Evolutionary conservation across 148 eudicot genomes (phyloP), one percentile per base, ranked within the genome.

Genomic region (Camellia japonica): DNA sequence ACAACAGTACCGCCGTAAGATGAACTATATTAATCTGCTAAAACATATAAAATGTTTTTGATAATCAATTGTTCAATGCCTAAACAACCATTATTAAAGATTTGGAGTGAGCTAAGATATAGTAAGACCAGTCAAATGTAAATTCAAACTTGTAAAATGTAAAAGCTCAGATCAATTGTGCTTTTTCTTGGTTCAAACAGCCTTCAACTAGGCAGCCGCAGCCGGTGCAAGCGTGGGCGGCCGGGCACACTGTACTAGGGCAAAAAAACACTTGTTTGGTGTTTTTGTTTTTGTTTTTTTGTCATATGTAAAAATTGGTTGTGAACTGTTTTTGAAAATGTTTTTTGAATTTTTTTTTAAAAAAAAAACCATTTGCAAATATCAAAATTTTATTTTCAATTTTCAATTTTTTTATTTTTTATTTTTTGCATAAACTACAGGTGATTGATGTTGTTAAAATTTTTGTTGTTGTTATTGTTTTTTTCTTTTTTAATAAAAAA

Each of bases 1-100:
- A 74, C 84, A 75, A 78, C 38, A 30, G 38, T 30, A 30, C 72
- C 77, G 84, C 84, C 84, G 84, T 76, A 74, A 41, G 74, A 79
- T 23, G 5, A 23, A 80, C 13, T 77, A 62, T 70, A 61, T 38
- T 11, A 77, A 58, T 19, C 9, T 3, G 7, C 6, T 9, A 44
- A 77, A 3, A 7, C 38, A 38, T 56, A 20, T 3, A n/a, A 67
- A 16, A 5, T 58, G 3, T 3, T 38, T 38, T 4, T 74, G 60
- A 19, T 82, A 58, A 79, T 85, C 72, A 68, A 54, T 68, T 79
- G 43, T 63, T 74, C 61, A 79, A 51, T 47, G 66, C 78, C 60
- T 30, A 30, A 68, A 78, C 54, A 77, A 81, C 81, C 70, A 80
- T 79, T 30, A 30, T 30, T 30, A 59, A 69, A 51, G 47, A 47